Evolutionary conservation across 1,139 yeast genomes (phyloP), one percentile per base, ranked within the genome.

Genomic region (Pichia sp.): DNA sequence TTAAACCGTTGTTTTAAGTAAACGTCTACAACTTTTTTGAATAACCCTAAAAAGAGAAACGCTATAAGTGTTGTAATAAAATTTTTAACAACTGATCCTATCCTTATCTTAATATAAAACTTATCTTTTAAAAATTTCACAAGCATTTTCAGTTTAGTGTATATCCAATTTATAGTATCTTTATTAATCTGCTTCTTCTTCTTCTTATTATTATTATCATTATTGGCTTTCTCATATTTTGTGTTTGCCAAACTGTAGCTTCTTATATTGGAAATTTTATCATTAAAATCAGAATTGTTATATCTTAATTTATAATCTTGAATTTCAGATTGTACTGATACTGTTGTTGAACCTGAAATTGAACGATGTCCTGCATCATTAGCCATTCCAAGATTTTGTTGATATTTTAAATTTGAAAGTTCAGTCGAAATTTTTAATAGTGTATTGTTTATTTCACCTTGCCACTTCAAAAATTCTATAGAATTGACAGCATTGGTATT

Each of bases 381-480:
- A 18, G 18, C 18, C 18, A 18, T 18, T 18, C 18, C 18, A 36
- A 36, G 7, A 18, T 45, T 32, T 4, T 39, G 25, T 34, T 46
- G 43, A 27, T 26, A 6, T 36, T 56, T 55, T 36, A 63, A 37
- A 42, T 50, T 57, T 1, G 60, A 53, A 27, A 65, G 51, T 45
- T 65, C 67, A 38, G 56, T 51, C 7, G 58, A 56, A 18, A 65
- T 56, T 45, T 62, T 56, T 40, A 53, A 53, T 35, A 65, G 46
- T 1, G 66, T 56, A n/a, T 56, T 46, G 40, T 63, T 65, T 28
- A 65, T 61, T 34, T 64, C 67, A 43, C 53, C 57, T 47, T 63
- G 67, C 68, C 68, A 65, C 45, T 57, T 58, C n/a, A 59, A 48
- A 38, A 63, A 59, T 25, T 61, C 66, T 6, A 54, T 27, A 27